Conservation (phyloP, 306 rosid species). For the Oxytropis ochrocephala region DNA sequence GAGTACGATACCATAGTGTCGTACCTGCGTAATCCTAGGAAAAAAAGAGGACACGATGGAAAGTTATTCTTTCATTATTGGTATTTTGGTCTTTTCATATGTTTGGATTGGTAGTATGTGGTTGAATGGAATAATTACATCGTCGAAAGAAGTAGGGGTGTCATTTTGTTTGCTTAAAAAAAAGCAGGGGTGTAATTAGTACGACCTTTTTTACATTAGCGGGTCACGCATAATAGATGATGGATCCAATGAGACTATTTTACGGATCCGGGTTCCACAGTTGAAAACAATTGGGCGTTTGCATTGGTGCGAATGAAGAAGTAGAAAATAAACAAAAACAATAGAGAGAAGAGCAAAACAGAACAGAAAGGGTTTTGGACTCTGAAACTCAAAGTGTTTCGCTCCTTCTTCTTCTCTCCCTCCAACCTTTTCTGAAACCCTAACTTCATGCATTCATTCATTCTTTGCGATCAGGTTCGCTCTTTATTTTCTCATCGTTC, state of each 20-base stretch:
- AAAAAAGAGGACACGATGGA: too few species aligned
- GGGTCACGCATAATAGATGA: neutral
- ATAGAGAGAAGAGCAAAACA: neutral
- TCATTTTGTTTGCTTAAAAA: too few species aligned
- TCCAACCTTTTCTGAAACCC: slow-evolving; percentile 15
- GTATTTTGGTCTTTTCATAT: too few species aligned
- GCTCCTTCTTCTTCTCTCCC: neutral
- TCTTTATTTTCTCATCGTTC: neutral
- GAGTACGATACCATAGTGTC: too few species aligned
- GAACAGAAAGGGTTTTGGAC: slow-evolving; percentile 15
- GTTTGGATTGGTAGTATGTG: too few species aligned
- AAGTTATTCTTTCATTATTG: too few species aligned
- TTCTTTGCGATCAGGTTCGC: slow-evolving; percentile 26
- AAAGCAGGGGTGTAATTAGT: neutral
- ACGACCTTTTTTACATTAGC: neutral
- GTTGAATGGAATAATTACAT: too few species aligned
- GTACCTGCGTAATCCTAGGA: too few species aligned
- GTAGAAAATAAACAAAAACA: neutral
- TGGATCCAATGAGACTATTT: neutral
- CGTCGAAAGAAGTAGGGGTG: too few species aligned
- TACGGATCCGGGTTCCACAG: slow-evolving; percentile 11
- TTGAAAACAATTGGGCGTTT: neutral
- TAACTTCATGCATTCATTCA: neutral
- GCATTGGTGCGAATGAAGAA: neutral
- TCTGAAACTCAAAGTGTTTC: slow-evolving; percentile 1